Evolutionary conservation across 768 basidiomycete species (phyloP).

Genomic region (Suillus hirtellus): DNA sequence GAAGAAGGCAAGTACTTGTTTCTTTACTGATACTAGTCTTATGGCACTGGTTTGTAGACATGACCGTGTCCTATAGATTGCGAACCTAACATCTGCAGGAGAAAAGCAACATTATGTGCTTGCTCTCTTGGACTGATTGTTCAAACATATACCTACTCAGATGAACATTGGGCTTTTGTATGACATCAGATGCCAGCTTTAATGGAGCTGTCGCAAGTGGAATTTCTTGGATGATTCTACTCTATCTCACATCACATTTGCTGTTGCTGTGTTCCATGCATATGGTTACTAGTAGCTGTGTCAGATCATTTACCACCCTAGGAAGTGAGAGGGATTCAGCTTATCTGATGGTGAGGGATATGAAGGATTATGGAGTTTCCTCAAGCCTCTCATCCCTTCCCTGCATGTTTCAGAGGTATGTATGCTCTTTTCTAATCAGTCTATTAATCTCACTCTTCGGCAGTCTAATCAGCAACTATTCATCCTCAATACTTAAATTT

Average conservation of each 20-base stretch:
- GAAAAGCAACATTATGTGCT: slow-evolving; percentile 28
- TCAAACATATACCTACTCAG: slow-evolving; percentile 18
- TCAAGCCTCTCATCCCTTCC: slow-evolving; percentile 22
- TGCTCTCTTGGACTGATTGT: slow-evolving; percentile 20
- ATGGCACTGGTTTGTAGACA: slow-evolving; percentile 24
- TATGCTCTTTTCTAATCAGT: slow-evolving; percentile 1
- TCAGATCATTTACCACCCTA: slow-evolving; percentile 38
- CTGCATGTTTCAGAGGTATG: slow-evolving; percentile 23
- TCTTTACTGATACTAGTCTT: slow-evolving; percentile 22
- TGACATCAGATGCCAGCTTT: slow-evolving; percentile 27
- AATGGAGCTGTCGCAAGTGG: slow-evolving; percentile 8
- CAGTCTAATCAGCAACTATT: slow-evolving; percentile 32
- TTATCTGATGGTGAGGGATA: slow-evolving; percentile 7
- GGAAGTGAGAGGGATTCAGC: slow-evolving; percentile 27
- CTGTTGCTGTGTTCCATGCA: slow-evolving; percentile 37
- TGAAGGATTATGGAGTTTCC: slow-evolving; percentile 27
- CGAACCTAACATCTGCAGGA: slow-evolving; percentile 20
- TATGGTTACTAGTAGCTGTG: slow-evolving; percentile 37
- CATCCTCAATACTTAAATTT: slow-evolving; percentile 27
- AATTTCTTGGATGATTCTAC: slow-evolving; percentile 4
- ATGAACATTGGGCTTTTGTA: slow-evolving; percentile 22
- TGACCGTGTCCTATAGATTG: slow-evolving; percentile 7
- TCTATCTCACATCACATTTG: slow-evolving; percentile 26
- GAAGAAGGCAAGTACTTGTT: slow-evolving; percentile 22
- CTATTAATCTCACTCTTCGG: slow-evolving; percentile 15